Percentiles rank a stretch among this genome's conserved stretches.
Conservation (phyloP, 106 monocot species). For the Acorus calamus region DNA sequence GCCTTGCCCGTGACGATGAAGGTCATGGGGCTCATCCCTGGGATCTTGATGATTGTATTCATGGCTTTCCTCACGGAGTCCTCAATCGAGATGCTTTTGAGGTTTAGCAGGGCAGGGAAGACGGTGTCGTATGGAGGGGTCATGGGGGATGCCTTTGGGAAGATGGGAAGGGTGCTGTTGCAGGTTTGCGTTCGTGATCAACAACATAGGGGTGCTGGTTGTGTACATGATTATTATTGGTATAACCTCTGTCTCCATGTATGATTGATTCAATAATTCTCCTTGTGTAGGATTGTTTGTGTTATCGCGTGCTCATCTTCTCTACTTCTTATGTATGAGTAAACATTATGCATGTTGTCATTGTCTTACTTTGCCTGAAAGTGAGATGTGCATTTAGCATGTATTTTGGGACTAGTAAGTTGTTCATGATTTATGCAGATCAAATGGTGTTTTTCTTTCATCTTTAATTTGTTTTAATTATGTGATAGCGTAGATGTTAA, state of each 20-base stretch:
- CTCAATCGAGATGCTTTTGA: slow-evolving; percentile 73
- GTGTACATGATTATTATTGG: slow-evolving; percentile 98
- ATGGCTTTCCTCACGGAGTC: slow-evolving; percentile 70
- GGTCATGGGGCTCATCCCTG: slow-evolving; percentile 72
- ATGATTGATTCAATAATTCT: neutral
- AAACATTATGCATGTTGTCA: too few species aligned
- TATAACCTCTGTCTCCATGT: slow-evolving; percentile 7
- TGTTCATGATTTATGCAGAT: too few species aligned
- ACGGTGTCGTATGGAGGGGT: slow-evolving; percentile 55
- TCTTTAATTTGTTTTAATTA: too few species aligned
- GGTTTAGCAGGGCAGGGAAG: slow-evolving; percentile 56
- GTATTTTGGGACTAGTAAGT: too few species aligned
- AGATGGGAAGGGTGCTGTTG: slow-evolving; percentile 47
- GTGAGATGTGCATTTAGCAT: too few species aligned
- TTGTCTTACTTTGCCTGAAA: too few species aligned
- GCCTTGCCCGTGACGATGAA: slow-evolving; percentile 86
- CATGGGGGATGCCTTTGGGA: slow-evolving; percentile 82
- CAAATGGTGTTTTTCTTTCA: too few species aligned
- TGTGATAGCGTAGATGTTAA: too few species aligned
- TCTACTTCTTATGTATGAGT: neutral
- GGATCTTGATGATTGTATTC: slow-evolving; percentile 58
- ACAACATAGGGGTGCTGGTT: slow-evolving; percentile 65
- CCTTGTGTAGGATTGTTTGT: neutral
- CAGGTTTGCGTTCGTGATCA: slow-evolving; percentile 80
- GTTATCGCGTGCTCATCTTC: neutral